Conservation (phyloP, 306 rosid species). For the Trichosanthes truncata region DNA sequence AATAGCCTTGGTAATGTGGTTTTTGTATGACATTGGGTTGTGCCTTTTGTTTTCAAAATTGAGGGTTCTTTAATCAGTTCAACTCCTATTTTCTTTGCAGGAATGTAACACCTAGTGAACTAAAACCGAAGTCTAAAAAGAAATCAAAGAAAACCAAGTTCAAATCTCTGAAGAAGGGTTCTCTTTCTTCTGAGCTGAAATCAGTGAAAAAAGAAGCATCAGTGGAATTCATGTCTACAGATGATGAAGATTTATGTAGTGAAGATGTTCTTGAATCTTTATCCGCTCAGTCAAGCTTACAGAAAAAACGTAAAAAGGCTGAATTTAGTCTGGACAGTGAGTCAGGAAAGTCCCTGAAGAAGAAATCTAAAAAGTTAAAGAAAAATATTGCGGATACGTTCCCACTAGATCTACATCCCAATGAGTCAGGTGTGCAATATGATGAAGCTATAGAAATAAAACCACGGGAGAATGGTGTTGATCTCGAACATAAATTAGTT, state of each 20-base stretch:
- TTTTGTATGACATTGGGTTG: not conserved
- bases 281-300: conserved; percentile 43
- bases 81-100: conserved; percentile 26
- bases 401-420: conserved; percentile 50
- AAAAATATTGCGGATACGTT: conserved; percentile 40
- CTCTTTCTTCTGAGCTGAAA: conserved; percentile 62
- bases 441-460: conserved; percentile 47
- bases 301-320: conserved; percentile 66
- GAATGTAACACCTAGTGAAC: conserved; percentile 41
- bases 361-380: conserved; percentile 77
- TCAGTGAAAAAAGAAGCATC: conserved; percentile 44
- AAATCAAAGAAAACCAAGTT: conserved; percentile 85
- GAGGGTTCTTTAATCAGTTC: not conserved
- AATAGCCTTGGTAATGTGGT: not conserved
- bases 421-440: conserved; percentile 39
- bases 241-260: conserved; percentile 49
- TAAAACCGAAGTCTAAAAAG: conserved; percentile 73
- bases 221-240: conserved; percentile 48
- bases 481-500: conserved; percentile 51
- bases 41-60: not conserved
- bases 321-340: conserved; percentile 32
- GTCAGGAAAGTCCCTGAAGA: conserved; percentile 39
- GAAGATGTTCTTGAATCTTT: conserved; percentile 33
- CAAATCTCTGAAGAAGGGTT: conserved; percentile 82
- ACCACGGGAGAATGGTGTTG: conserved; percentile 38